A percentile compares a stretch with the other conserved stretches of the same genome.
phyloP scores from a whole-genome alignment of 306 rosid genomes.

The Rosa chinensis region DNA sequence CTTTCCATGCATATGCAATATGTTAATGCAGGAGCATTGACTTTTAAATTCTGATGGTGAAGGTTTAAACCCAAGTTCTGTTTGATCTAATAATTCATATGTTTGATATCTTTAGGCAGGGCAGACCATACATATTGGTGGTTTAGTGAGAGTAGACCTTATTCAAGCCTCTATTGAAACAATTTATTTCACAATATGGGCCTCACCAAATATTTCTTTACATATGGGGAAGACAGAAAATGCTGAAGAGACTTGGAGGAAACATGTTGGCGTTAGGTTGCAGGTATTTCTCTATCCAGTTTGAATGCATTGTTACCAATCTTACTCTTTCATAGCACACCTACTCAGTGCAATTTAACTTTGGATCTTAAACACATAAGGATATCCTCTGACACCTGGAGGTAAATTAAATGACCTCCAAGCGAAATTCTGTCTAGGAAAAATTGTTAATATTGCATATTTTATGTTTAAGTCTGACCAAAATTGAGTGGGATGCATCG shows the following conservation, averaged over 20 bases:
- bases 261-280: slow-evolving; percentile 77
- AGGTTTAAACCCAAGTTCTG: background rate
- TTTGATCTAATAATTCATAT: slow-evolving; percentile 8
- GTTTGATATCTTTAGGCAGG: slow-evolving; percentile 63
- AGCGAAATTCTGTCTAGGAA: background rate
- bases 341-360: background rate
- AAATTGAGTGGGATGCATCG: background rate
- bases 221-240: slow-evolving; percentile 92
- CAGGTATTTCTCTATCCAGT: slow-evolving; percentile 51
- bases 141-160: slow-evolving; percentile 78
- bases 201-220: slow-evolving; percentile 76
- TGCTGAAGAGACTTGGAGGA: slow-evolving; percentile 81
- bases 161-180: slow-evolving; percentile 70
- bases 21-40: background rate
- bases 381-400: background rate
- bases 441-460: background rate
- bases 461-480: background rate
- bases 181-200: slow-evolving; percentile 84
- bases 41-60: background rate
- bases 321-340: background rate
- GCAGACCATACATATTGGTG: slow-evolving; percentile 75
- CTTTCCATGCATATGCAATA: background rate
- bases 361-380: background rate
- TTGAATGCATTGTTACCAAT: background rate
- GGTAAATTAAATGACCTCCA: background rate